A percentile compares a stretch with the other conserved stretches of the same genome.
Evolutionary conservation across 2,329 filamentous ascomycete genomes (phyloP).

Genomic region (Aspergillus aculeatinus): DNA sequence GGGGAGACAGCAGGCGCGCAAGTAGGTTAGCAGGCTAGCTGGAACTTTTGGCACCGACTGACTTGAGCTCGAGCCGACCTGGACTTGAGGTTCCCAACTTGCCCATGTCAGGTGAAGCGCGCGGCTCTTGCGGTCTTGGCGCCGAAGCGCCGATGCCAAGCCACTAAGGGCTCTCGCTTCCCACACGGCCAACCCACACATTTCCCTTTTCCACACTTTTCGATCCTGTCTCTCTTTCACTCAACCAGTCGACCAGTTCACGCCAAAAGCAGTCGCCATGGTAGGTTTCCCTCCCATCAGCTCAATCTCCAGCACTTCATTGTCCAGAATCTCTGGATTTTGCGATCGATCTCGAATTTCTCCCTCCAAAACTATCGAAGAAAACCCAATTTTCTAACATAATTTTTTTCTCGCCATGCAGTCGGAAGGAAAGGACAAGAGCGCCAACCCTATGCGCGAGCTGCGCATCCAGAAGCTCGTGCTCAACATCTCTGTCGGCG

Average conservation of each 20-base stretch:
- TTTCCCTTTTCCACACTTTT: conserved; percentile 36
- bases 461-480: conserved; percentile 99
- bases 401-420: conserved; percentile 43
- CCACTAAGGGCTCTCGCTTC: conserved; percentile 41
- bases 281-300: conserved; percentile 36
- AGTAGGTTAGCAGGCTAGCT: neutral
- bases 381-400: conserved; percentile 13
- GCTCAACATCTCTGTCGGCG: conserved; percentile 98
- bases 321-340: neutral
- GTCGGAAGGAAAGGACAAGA: conserved; percentile 74
- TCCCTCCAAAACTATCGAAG: conserved; percentile 5
- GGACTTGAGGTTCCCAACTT: conserved; percentile 5
- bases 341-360: neutral
- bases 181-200: conserved; percentile 35
- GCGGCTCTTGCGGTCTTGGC: conserved; percentile 27
- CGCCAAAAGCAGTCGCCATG: conserved; percentile 49
- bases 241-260: conserved; percentile 40
- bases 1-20: conserved; percentile 11
- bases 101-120: conserved; percentile 7
- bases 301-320: conserved; percentile 2
- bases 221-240: conserved; percentile 30
- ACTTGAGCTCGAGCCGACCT: conserved; percentile 7
- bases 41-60: neutral
- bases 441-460: conserved; percentile 98
- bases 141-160: conserved; percentile 31